Evolutionary conservation across 768 basidiomycete species (phyloP), one percentile per base, ranked within the genome.

Genomic region (Panaeolus papilionaceus): DNA sequence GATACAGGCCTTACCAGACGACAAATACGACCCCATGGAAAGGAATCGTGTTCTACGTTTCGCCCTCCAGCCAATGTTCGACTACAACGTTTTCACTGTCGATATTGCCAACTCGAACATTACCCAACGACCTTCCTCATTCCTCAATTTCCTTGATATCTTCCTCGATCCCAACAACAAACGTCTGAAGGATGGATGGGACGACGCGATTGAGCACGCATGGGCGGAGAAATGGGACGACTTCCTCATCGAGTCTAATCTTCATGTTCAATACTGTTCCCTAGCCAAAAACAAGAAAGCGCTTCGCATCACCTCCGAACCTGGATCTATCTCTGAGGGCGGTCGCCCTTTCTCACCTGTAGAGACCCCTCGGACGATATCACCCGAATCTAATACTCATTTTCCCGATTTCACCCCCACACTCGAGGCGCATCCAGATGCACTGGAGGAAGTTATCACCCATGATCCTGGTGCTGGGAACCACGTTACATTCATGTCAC

Each of bases 221-320:
- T 58, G 54, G 54, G 54, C 54, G 10, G 54, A 58, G 54, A 58
- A 58, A 18, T 58, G 54, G 54, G 54, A 58, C 28, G 54, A 58
- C 28, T 58, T 58, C 54, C 54, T 58, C 28, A 14, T 33, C 28
- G 54, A 58, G 20, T 10, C 54, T 4, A 14, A 33, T 9, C 54
- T 58, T 14, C 54, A 58, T 18, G 4, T 12, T 7, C 26, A 5
- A 16, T 58, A 58, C 14, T 16, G 0, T 11, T 7, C 26, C 1
- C 54, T 58, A 0, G 10, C 16, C 14, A 58, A 58, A n/a, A 58
- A 58, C 54, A 58, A 58, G 54, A 58, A 33, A 16, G 8, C 54
- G 14, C 3, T 58, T 33, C 54, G 33, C 26, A 58, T 51, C 1
- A 23, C 47, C 20, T 51, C 54, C 12, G 54, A 58, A 37, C 54